These are phyloP conservation scores for Spizellomyces sp. DNA, from an alignment of 192 early-diverging fungal species.

Conservation along the genomic window DNA sequence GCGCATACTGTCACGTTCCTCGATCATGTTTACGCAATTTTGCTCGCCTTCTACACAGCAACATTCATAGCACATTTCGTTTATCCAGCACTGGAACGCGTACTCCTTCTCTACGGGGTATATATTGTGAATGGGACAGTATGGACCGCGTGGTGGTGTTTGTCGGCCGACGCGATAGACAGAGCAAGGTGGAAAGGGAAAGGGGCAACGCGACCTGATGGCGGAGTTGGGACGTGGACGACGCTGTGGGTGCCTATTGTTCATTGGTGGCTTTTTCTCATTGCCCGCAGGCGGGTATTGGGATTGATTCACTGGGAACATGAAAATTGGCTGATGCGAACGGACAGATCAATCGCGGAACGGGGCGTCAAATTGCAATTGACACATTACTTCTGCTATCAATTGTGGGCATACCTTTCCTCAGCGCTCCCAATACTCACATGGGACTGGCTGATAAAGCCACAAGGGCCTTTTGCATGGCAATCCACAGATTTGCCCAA, in stretches of 20 bases:
- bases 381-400: conserved; percentile 9
- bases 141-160: conserved; percentile 31
- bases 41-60: conserved; percentile 18
- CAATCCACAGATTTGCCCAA: conserved; percentile 24
- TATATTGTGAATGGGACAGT: conserved; percentile 30
- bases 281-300: conserved; percentile 10
- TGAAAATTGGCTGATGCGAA: conserved; percentile 15
- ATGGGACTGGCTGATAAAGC: conserved; percentile 24
- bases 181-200: neutral
- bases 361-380: neutral
- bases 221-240: conserved; percentile 16
- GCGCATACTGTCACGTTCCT: conserved; percentile 20
- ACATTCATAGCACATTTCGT: conserved; percentile 6
- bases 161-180: neutral
- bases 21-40: conserved; percentile 15
- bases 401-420: conserved; percentile 26
- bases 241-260: conserved; percentile 21
- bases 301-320: conserved; percentile 23
- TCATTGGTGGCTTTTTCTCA: conserved; percentile 30
- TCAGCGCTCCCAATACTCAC: conserved; percentile 22
- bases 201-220: neutral
- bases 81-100: conserved; percentile 18
- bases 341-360: neutral
- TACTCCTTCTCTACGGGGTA: conserved; percentile 15
- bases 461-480: conserved; percentile 6